Evolutionary conservation across 1,139 yeast genomes (phyloP), one percentile per base, ranked within the genome.

Genomic region (Taphrina deformans): DNA sequence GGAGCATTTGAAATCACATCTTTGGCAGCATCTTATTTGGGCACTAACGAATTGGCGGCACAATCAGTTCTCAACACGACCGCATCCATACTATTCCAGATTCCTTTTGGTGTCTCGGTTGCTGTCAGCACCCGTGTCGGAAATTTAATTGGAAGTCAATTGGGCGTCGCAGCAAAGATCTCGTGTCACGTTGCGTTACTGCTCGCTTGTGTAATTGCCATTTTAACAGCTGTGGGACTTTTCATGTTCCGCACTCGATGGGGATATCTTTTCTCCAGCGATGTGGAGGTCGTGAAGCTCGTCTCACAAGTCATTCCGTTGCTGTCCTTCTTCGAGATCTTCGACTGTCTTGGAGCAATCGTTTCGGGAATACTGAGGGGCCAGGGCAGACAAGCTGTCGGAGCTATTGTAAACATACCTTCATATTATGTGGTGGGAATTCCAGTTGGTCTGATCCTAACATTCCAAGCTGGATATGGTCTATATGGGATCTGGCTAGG

Each of bases 91-190:
- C 78, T 89, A 0, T 90, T 88, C 71, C 90, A 88, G 88, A 80
- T 88, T 14, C 96, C 97, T 14, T 90, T 90, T 79, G 92, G 96
- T 0, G 83, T 89, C 3, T 87, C 96, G 48, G 90, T 90, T 59
- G 96, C 96, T 0, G 81, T 91, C 0, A 86, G 96, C 0, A 89
- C 96, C 0, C 80, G 97, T 75, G 86, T 90, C 53, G 96, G 96
- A 44, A 89, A 87, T 73, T 89, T 87, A 72, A 83, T 91, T 66
- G 97, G 97, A 5, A 95, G 93, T 0, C 85, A 82, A 60, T 84
- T 89, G 71, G 76, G 84, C 1, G 77, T 77, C 27, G 78, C 82
- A 55, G 96, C 96, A 1, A 81, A 83, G 68, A 76, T 59, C 9
- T 51, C 63, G 7, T 59, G 63, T 24, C 53, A 52, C 18, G 55